Evolutionary conservation across 805 yeast genomes (phyloP).

Genomic region (Debaryomyces maramus): DNA sequence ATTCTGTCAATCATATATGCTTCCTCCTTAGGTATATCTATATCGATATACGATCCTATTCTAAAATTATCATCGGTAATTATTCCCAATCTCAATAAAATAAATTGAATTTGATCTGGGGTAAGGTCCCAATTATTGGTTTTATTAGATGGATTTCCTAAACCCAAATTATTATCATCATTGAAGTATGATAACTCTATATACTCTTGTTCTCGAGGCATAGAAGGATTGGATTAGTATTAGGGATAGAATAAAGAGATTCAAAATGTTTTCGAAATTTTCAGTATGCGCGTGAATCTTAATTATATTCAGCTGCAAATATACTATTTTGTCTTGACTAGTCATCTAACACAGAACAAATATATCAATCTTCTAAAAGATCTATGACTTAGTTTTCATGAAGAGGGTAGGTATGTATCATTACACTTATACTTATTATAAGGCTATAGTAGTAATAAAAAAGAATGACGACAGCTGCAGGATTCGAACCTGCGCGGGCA

Average conservation of each 20-base stretch:
- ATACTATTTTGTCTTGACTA: too few relatives aligned
- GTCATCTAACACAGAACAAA: too few relatives aligned
- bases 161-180: background rate
- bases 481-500: slow-evolving; percentile 65
- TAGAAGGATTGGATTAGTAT: too few relatives aligned
- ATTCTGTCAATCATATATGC: slow-evolving; percentile 32
- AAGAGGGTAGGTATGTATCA: too few relatives aligned
- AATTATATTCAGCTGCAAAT: background rate
- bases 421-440: too few relatives aligned
- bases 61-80: slow-evolving; percentile 21
- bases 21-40: slow-evolving; percentile 11
- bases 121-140: slow-evolving; percentile 1
- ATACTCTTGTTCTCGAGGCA: slow-evolving; percentile 15
- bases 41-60: slow-evolving; percentile 6
- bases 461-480: slow-evolving; percentile 52
- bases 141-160: background rate
- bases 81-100: slow-evolving; percentile 23
- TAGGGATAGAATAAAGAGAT: too few relatives aligned
- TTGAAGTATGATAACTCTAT: slow-evolving; percentile 15
- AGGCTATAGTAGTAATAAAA: too few relatives aligned
- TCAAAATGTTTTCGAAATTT: too few relatives aligned
- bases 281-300: background rate
- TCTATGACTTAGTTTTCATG: too few relatives aligned
- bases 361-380: too few relatives aligned
- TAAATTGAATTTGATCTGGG: slow-evolving; percentile 11